phyloP scores from a whole-genome alignment of 2,329 filamentous ascomycete species.

The Paracoccidioides lutzii region DNA sequence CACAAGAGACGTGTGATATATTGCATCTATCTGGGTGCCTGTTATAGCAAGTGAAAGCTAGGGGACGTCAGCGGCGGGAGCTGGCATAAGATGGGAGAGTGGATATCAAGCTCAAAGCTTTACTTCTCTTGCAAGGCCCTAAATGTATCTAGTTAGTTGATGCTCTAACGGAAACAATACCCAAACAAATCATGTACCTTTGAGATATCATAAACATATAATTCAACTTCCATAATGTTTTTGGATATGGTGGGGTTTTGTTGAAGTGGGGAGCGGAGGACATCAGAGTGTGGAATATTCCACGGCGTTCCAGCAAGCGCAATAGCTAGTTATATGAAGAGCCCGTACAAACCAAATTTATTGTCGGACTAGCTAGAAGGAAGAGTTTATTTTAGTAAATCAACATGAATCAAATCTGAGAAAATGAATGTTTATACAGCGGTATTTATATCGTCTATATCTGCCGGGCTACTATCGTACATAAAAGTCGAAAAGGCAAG shows the following conservation, averaged over 20 bases:
- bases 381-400: too few species aligned
- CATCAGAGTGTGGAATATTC: neutral
- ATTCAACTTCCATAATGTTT: conserved; percentile 54
- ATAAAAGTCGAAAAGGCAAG: neutral
- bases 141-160: conserved; percentile 2
- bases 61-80: neutral
- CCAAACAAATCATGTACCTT: conserved; percentile 22
- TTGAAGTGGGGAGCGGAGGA: too few species aligned
- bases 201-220: conserved; percentile 70
- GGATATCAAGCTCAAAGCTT: neutral
- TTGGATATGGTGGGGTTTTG: neutral
- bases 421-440: neutral
- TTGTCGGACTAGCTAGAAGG: too few species aligned
- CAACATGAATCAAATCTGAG: neutral
- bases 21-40: conserved; percentile 67
- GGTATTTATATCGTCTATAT: neutral
- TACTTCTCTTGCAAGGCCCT: conserved; percentile 45
- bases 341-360: neutral
- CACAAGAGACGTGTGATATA: conserved; percentile 90
- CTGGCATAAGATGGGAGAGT: neutral
- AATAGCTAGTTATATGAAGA: neutral
- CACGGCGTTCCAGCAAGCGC: neutral
- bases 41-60: conserved; percentile 47
- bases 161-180: neutral
- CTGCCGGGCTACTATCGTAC: neutral